Conservation (phyloP, 345 rosid species). For the Syzygium oleosum region DNA sequence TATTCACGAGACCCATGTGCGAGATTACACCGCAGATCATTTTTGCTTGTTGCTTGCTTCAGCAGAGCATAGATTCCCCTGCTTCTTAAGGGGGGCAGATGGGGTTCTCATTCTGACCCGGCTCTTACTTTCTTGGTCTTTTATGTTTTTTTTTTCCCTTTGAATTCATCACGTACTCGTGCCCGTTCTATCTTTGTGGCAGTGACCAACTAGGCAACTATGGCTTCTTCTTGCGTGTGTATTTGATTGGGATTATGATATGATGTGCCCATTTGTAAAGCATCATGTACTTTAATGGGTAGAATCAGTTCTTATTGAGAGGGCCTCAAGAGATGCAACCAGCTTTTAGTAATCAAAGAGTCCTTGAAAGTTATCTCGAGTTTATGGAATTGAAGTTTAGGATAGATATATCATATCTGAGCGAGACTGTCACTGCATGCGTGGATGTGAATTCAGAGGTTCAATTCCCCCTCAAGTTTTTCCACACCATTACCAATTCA, state of each 20-base stretch:
- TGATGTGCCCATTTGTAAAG: neutral
- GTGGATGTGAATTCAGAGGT: neutral
- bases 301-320: neutral
- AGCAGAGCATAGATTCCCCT: neutral
- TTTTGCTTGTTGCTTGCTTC: neutral
- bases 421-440: neutral
- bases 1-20: neutral
- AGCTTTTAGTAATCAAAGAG: neutral
- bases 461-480: neutral
- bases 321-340: neutral
- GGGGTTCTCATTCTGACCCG: too few relatives aligned
- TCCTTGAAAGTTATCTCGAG: neutral
- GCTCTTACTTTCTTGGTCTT: neutral
- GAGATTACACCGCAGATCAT: neutral
- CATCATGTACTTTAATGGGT: neutral
- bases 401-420: neutral
- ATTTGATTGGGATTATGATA: neutral
- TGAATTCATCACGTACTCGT: neutral
- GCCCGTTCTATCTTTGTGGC: neutral
- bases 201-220: neutral
- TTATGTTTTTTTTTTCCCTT: neutral
- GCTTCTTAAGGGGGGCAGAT: neutral
- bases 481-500: neutral
- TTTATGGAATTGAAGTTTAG: neutral
- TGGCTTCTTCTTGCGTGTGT: neutral